These are phyloP conservation scores for Chrysoporthe puriensis DNA, from an alignment of 2,329 filamentous ascomycete species.

Conservation along the genomic window DNA sequence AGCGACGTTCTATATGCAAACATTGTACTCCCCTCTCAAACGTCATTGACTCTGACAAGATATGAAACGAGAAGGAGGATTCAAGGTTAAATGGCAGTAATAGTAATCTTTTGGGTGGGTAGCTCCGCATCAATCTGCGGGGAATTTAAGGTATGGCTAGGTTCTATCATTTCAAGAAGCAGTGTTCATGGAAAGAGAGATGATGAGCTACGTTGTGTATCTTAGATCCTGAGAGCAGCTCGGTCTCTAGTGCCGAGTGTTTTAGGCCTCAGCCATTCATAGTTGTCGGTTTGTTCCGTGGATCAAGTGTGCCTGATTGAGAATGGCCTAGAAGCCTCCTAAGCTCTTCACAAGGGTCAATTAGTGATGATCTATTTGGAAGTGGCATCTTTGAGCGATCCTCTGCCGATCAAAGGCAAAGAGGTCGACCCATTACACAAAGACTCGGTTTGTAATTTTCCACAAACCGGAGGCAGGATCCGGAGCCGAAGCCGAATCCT, in stretches of 20 bases:
- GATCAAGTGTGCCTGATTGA: neutral
- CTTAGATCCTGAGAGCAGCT: neutral
- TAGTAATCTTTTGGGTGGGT: neutral
- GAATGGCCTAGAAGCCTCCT: neutral
- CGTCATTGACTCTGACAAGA: neutral
- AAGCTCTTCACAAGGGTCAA: neutral
- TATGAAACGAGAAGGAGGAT: neutral
- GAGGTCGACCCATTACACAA: neutral
- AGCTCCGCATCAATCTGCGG: neutral
- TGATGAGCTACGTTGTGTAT: neutral
- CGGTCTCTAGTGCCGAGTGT: neutral
- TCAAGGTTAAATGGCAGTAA: neutral
- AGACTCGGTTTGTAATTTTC: slow-evolving; percentile 6
- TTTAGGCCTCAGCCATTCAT: neutral
- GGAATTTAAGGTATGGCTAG: neutral
- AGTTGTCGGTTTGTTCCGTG: neutral
- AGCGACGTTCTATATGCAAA: neutral
- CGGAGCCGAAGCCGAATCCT: neutral
- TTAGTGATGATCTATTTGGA: neutral
- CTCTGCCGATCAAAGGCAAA: too few relatives aligned
- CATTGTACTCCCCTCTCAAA: neutral
- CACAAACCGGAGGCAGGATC: slow-evolving; percentile 9
- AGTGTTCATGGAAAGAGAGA: neutral
- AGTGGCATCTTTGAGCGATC: too few relatives aligned
- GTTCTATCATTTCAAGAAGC: neutral